Conservation (phyloP, 345 rosid species). For the Eucalyptus polyanthemos region DNA sequence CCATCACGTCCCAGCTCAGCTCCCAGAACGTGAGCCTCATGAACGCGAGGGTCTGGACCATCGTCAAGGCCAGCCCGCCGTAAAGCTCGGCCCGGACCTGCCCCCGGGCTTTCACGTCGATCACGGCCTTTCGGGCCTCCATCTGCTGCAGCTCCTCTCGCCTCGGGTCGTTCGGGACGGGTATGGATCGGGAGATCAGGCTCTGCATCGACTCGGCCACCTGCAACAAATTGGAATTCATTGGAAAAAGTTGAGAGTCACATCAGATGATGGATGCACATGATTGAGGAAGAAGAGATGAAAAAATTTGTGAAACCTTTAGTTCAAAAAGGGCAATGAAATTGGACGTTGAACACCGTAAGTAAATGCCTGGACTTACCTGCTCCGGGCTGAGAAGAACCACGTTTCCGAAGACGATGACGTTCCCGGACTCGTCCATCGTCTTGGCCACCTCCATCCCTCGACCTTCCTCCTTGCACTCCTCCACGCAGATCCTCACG, state of each 20-base stretch:
- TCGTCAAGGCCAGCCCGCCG: slow-evolving; percentile 46
- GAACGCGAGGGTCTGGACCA: slow-evolving; percentile 52
- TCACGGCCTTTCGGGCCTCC: slow-evolving; percentile 46
- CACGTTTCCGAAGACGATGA: slow-evolving; percentile 56
- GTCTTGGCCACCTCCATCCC: slow-evolving; percentile 41
- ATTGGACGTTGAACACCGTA: not conserved
- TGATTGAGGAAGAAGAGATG: not conserved
- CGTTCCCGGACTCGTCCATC: slow-evolving; percentile 60
- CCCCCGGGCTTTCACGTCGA: slow-evolving; percentile 35
- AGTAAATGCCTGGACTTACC: slow-evolving; percentile 44
- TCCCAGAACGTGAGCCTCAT: slow-evolving; percentile 97
- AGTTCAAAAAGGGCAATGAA: not conserved
- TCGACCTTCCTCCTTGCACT: slow-evolving; percentile 33
- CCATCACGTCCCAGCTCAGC: slow-evolving; percentile 93
- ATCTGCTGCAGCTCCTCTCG: slow-evolving; percentile 41
- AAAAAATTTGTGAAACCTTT: not conserved
- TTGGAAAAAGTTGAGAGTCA: slow-evolving; percentile 10
- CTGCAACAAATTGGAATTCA: slow-evolving; percentile 30
- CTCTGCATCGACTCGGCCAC: slow-evolving; percentile 51
- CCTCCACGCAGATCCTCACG: slow-evolving; percentile 35
- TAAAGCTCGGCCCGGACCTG: slow-evolving; percentile 55
- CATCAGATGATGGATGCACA: not conserved
- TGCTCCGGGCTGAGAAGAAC: slow-evolving; percentile 73
- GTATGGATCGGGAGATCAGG: slow-evolving; percentile 24
- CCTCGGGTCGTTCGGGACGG: slow-evolving; percentile 42